Percentiles rank a stretch among this genome's conserved stretches.
phyloP scores from a whole-genome alignment of 2,329 filamentous ascomycete genomes.

The Penicillium sumatraense region DNA sequence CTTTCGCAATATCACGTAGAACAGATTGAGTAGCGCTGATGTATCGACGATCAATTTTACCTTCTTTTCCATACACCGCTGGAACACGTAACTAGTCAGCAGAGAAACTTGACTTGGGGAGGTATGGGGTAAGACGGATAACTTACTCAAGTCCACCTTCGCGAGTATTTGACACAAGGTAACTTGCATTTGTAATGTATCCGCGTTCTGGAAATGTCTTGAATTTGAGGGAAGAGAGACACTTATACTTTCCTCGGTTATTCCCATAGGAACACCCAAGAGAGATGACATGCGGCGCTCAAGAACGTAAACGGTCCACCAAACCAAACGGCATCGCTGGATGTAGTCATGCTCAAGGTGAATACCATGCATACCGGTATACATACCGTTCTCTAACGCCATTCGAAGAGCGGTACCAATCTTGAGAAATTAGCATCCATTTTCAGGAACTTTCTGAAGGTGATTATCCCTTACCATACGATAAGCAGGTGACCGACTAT shows the following conservation, averaged over 20 bases:
- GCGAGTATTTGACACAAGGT: not conserved
- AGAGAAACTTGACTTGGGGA: too few species aligned
- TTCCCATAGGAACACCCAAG: slow-evolving; percentile 55
- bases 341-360: slow-evolving; percentile 47
- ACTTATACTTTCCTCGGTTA: slow-evolving; percentile 55
- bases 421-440: slow-evolving; percentile 29
- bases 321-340: slow-evolving; percentile 54
- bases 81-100: too few species aligned
- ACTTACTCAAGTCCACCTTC: not conserved
- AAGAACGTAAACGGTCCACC: slow-evolving; percentile 60
- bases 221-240: slow-evolving; percentile 41
- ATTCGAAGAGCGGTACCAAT: slow-evolving; percentile 59
- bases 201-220: slow-evolving; percentile 8
- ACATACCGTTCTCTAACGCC: slow-evolving; percentile 56
- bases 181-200: slow-evolving; percentile 46
- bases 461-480: slow-evolving; percentile 47
- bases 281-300: slow-evolving; percentile 59
- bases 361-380: slow-evolving; percentile 54
- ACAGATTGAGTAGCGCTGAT: slow-evolving; percentile 40
- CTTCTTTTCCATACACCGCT: slow-evolving; percentile 44
- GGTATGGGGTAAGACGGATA: too few species aligned
- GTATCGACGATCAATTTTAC: slow-evolving; percentile 31
- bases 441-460: not conserved
- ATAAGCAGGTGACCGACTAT: slow-evolving; percentile 52
- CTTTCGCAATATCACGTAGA: slow-evolving; percentile 37